Evolutionary conservation across 139 green algal genomes (phyloP).

Genomic region (Mychonastes homosphaera): DNA sequence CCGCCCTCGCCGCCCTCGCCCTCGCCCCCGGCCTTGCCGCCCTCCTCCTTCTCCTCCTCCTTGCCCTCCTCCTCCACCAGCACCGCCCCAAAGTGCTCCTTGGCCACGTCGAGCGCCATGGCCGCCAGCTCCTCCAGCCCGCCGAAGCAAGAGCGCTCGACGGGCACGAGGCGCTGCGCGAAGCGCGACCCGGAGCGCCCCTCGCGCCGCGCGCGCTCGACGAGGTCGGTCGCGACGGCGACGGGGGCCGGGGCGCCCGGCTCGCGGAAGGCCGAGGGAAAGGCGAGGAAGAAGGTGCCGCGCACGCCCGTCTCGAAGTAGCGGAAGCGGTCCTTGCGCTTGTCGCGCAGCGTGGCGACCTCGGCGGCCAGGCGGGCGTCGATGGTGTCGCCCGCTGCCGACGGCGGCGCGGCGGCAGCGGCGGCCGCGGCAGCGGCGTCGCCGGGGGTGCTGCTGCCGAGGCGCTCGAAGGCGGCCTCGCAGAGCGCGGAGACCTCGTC

Average conservation of each 20-base stretch:
- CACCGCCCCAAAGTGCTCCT: conserved; percentile 30
- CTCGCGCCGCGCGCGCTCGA: no score
- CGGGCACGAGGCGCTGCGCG: conserved; percentile 32
- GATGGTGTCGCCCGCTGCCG: not conserved
- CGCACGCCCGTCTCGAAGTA: conserved; percentile 29
- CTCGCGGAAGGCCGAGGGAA: conserved; percentile 25
- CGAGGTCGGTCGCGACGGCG: no score
- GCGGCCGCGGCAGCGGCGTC: not conserved
- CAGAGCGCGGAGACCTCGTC: conserved; percentile 24
- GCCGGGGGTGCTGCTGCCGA: not conserved
- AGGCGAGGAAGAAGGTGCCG: conserved; percentile 28
- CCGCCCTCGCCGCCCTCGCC: no score
- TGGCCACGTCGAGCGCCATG: conserved; percentile 16
- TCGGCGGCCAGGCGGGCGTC: conserved; percentile 16
- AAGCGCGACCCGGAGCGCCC: no score
- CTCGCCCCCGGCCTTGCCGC: no score
- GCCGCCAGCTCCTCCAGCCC: conserved; percentile 25
- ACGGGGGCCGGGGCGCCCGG: no score
- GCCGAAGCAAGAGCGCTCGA: conserved; percentile 25
- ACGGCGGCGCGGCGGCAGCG: not conserved
- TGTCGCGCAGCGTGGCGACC: conserved; percentile 34
- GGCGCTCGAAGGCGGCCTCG: conserved; percentile 15
- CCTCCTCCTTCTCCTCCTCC: no score
- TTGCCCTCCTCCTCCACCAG: no score
- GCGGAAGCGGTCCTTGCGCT: conserved; percentile 23